These are phyloP conservation scores for Stachybotrys echinatus DNA, from an alignment of 2,329 filamentous ascomycete species.

Conservation along the genomic window DNA sequence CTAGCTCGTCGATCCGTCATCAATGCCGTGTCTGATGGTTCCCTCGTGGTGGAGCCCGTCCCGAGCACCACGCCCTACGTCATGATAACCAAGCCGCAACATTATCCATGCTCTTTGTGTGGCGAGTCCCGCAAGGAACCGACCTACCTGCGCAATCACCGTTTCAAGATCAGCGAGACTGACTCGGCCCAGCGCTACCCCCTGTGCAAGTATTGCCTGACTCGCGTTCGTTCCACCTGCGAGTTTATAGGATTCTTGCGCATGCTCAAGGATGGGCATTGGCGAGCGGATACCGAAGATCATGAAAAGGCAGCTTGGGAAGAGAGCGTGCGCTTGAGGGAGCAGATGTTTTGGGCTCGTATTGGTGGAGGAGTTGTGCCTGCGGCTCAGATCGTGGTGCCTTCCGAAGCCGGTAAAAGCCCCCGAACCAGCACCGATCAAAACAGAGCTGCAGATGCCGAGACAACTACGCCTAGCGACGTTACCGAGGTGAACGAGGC, in stretches of 20 bases:
- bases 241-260: slow-evolving; percentile 89
- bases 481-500: not conserved
- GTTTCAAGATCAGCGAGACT: slow-evolving; percentile 83
- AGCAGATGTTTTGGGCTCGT: slow-evolving; percentile 96
- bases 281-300: slow-evolving; percentile 76
- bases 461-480: not conserved
- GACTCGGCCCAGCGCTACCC: slow-evolving; percentile 86
- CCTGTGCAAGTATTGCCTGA: slow-evolving; percentile 82
- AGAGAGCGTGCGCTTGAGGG: slow-evolving; percentile 81
- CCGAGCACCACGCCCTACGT: slow-evolving; percentile 51
- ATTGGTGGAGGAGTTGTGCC: slow-evolving; percentile 90
- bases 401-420: slow-evolving; percentile 24
- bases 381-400: slow-evolving; percentile 27
- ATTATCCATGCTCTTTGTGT: slow-evolving; percentile 77
- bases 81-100: slow-evolving; percentile 45
- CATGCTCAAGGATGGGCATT: slow-evolving; percentile 88
- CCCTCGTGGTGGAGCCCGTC: slow-evolving; percentile 84
- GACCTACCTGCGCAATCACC: slow-evolving; percentile 70
- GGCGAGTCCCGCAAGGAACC: slow-evolving; percentile 73
- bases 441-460: not conserved
- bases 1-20: slow-evolving; percentile 81
- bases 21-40: slow-evolving; percentile 76
- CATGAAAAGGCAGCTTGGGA: slow-evolving; percentile 90
- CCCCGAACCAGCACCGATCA: slow-evolving; percentile 27
- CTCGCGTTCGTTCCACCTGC: slow-evolving; percentile 78